Evolutionary conservation across 768 basidiomycete species (phyloP).

Genomic region (Pisolithus albus): DNA sequence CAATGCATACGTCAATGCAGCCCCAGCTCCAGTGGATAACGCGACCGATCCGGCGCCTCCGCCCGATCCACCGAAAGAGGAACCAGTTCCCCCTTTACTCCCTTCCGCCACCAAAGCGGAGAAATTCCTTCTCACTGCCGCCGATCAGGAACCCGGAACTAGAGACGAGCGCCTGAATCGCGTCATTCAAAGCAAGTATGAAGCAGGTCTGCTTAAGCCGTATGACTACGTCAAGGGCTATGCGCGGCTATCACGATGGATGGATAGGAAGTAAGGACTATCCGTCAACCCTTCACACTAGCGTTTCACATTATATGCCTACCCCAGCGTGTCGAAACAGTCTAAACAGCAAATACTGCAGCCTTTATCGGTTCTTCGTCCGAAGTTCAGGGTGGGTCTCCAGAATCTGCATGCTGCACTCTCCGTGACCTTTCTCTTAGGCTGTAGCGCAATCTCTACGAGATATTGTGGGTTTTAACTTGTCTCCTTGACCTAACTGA

Average conservation of each 20-base stretch:
- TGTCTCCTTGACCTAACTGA: background rate
- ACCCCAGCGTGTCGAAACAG: conserved; percentile 71
- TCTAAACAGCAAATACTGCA: conserved; percentile 90
- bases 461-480: conserved; percentile 51
- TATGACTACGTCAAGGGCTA: conserved; percentile 98
- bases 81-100: conserved; percentile 46
- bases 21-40: conserved; percentile 13
- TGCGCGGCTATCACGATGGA: conserved; percentile 85
- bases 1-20: conserved; percentile 12
- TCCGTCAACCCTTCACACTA: background rate
- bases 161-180: conserved; percentile 83
- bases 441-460: conserved; percentile 79
- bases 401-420: background rate
- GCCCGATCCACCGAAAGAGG: conserved; percentile 26
- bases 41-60: conserved; percentile 19
- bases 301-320: background rate
- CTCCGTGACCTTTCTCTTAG: conserved; percentile 24
- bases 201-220: conserved; percentile 89
- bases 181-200: conserved; percentile 94
- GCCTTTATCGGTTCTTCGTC: conserved; percentile 76
- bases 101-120: conserved; percentile 79
- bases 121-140: conserved; percentile 85
- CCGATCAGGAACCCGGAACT: conserved; percentile 88
- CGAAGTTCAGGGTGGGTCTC: conserved; percentile 68
- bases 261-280: conserved; percentile 75